Percentiles rank a stretch among this genome's conserved stretches.
These are phyloP conservation scores for Clonostachys rosea DNA, from an alignment of 2,329 filamentous ascomycete genomes.

Conservation along the genomic window DNA sequence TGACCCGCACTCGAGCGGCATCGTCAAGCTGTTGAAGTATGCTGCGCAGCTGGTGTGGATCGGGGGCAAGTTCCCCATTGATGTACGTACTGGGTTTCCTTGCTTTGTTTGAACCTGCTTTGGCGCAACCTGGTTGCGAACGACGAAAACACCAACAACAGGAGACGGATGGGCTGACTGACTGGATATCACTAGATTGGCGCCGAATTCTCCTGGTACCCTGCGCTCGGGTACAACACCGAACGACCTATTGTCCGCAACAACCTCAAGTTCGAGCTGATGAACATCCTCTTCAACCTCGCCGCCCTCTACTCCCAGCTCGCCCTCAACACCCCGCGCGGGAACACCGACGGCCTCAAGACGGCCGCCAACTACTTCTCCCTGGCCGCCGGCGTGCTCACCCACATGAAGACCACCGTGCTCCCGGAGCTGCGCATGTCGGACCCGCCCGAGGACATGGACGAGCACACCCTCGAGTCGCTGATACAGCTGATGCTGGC, in stretches of 20 bases:
- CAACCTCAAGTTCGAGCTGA: conserved; percentile 76
- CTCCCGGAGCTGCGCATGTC: conserved; percentile 78
- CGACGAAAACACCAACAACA: neutral
- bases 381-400: conserved; percentile 77
- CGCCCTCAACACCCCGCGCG: conserved; percentile 73
- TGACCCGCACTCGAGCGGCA: conserved; percentile 82
- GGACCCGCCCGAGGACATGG: conserved; percentile 92
- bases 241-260: conserved; percentile 64
- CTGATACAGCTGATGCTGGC: conserved; percentile 81
- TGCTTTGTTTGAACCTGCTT: neutral
- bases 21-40: conserved; percentile 86
- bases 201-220: conserved; percentile 95
- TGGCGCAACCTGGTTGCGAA: neutral
- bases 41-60: conserved; percentile 92
- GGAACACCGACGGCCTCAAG: conserved; percentile 78
- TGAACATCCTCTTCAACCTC: conserved; percentile 91
- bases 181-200: conserved; percentile 59
- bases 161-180: neutral
- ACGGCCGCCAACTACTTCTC: conserved; percentile 87
- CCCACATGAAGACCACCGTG: conserved; percentile 70
- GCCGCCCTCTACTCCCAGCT: conserved; percentile 92
- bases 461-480: conserved; percentile 78
- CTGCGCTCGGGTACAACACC: conserved; percentile 84
- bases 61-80: conserved; percentile 91
- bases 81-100: conserved; percentile 46